Percentiles rank a stretch among this genome's conserved stretches.
Conservation (phyloP, 345 rosid genomes). For the Pelargonium nanum region DNA sequence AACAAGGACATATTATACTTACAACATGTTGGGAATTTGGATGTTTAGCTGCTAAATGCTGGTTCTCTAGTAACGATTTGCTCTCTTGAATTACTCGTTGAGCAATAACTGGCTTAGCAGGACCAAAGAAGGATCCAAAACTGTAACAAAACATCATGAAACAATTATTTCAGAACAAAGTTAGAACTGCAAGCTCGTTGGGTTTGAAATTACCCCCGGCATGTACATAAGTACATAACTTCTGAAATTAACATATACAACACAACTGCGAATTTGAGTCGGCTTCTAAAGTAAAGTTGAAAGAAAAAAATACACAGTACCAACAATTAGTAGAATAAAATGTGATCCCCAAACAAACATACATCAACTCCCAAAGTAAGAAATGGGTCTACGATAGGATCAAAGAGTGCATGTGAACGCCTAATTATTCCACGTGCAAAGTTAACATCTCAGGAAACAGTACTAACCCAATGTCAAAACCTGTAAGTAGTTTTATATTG, state of each 20-base stretch:
- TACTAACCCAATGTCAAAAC: background rate
- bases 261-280: too few species aligned
- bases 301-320: too few species aligned
- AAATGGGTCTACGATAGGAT: background rate
- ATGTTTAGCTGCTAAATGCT: conserved; percentile 30
- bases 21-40: conserved; percentile 34
- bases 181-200: background rate
- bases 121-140: conserved; percentile 94
- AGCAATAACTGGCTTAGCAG: conserved; percentile 82
- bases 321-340: too few species aligned
- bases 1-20: conserved; percentile 14
- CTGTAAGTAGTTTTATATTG: too few species aligned
- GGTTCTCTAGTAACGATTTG: conserved; percentile 80
- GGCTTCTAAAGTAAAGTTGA: too few species aligned
- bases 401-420: background rate
- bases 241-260: background rate
- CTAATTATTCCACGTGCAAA: background rate
- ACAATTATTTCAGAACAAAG: background rate
- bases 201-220: background rate
- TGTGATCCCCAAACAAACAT: too few species aligned
- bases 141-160: conserved; percentile 30
- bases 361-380: too few species aligned
- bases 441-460: background rate
- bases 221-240: background rate
- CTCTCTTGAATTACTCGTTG: conserved; percentile 91